Percentiles rank a stretch among this genome's conserved stretches.
phyloP scores from a whole-genome alignment of 495 filamentous ascomycete genomes.

The Penicillium goetzii region DNA sequence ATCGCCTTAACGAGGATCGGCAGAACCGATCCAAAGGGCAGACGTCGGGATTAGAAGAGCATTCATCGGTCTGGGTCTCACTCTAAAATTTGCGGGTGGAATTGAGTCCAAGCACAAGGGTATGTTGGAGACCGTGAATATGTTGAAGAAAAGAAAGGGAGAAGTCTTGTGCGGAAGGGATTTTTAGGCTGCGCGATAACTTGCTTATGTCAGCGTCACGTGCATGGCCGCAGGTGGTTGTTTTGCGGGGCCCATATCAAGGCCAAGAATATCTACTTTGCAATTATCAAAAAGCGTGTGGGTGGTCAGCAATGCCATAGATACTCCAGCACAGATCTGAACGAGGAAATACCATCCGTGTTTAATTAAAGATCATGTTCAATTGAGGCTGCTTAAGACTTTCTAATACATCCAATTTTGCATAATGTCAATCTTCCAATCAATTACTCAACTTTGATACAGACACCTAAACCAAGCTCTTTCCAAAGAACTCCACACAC shows the following conservation, averaged over 20 bases:
- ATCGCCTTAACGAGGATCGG: constrained; percentile 34
- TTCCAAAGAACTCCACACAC: constrained; percentile 40
- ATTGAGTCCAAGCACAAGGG: constrained; percentile 37
- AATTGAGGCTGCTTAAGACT: too few species aligned
- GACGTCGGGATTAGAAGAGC: constrained; percentile 56
- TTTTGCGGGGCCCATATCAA: not conserved
- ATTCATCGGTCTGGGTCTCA: constrained; percentile 51
- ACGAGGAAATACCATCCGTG: not conserved
- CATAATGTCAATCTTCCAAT: not conserved
- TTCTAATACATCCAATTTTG: too few species aligned
- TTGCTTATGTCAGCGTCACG: constrained; percentile 10
- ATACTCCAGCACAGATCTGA: not conserved
- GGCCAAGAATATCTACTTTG: not conserved
- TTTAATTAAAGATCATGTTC: too few species aligned
- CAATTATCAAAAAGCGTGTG: too few species aligned
- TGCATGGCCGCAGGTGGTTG: not conserved
- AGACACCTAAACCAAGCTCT: constrained; percentile 5
- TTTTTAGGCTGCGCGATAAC: constrained; percentile 1
- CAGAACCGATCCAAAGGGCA: constrained; percentile 31
- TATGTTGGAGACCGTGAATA: constrained; percentile 50
- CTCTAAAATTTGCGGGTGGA: constrained; percentile 39
- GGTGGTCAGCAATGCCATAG: too few species aligned
- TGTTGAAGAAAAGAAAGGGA: constrained; percentile 34
- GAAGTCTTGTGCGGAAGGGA: constrained; percentile 14
- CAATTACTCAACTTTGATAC: not conserved